Conservation (phyloP, 305 asterid species). For the Fraxinus ornus region DNA sequence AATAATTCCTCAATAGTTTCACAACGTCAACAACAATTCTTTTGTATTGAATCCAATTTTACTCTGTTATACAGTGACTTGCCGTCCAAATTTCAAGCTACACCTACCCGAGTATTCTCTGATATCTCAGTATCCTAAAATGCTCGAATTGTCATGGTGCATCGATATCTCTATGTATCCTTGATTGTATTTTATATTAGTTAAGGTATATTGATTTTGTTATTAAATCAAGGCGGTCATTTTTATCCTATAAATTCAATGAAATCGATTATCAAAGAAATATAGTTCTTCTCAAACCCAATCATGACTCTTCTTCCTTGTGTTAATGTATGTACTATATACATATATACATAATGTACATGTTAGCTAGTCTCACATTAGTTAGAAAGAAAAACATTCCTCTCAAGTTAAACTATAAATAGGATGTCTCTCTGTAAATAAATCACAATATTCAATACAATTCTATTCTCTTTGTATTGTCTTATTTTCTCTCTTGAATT, state of each 20-base stretch:
- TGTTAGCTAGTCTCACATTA: too few relatives aligned
- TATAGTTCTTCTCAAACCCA: neutral
- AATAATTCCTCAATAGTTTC: constrained; percentile 24
- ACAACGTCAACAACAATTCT: constrained; percentile 12
- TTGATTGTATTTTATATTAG: too few relatives aligned
- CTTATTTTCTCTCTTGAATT: too few relatives aligned
- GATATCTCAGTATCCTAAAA: constrained; percentile 67
- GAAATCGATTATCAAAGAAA: neutral
- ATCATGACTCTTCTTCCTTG: too few relatives aligned
- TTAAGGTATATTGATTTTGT: too few relatives aligned
- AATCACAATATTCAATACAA: too few relatives aligned
- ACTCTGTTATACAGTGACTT: constrained; percentile 25
- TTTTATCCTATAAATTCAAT: neutral
- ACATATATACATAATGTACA: too few relatives aligned
- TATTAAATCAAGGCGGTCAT: neutral
- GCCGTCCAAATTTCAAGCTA: constrained; percentile 22
- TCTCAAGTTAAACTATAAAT: too few relatives aligned
- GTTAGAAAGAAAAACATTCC: too few relatives aligned
- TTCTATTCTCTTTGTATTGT: too few relatives aligned
- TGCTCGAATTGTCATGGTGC: constrained; percentile 27
- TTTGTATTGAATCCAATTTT: constrained; percentile 23
- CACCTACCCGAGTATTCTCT: constrained; percentile 39
- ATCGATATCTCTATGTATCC: neutral
- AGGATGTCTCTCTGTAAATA: too few relatives aligned
- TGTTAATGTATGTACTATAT: too few relatives aligned